These are phyloP conservation scores for Chlorella sp. DNA, from an alignment of 139 green algal genomes.

Conservation along the genomic window DNA sequence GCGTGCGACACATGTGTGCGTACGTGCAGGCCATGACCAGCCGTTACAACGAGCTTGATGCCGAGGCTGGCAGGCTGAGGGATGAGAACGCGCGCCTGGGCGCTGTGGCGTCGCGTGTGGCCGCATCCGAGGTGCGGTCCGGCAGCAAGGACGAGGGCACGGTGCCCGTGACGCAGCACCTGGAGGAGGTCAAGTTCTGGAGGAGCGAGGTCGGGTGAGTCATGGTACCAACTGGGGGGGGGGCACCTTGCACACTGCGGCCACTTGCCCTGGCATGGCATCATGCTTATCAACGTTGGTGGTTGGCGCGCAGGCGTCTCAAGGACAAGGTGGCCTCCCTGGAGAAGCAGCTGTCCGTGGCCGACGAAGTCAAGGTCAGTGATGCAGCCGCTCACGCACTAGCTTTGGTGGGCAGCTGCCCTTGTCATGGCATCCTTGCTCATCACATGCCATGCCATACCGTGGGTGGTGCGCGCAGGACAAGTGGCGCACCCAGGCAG, in stretches of 20 bases:
- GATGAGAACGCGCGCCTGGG: slow-evolving; percentile 19
- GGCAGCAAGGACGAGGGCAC: slow-evolving; percentile 21
- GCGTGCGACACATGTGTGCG: no score
- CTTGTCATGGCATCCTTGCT: no score
- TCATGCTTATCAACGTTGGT: not conserved
- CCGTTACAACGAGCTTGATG: not conserved
- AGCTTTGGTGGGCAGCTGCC: no score
- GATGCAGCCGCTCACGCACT: no score
- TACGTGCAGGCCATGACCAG: not conserved
- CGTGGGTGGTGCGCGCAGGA: no score
- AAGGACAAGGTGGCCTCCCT: slow-evolving; percentile 24
- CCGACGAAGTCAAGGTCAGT: slow-evolving; percentile 28
- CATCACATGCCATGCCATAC: no score
- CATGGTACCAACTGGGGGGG: not conserved
- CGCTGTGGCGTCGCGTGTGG: slow-evolving; percentile 19
- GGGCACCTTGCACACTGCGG: no score
- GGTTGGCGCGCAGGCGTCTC: not conserved
- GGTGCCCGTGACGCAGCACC: slow-evolving; percentile 11
- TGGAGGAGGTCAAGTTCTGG: slow-evolving; percentile 26
- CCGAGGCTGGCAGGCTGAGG: not conserved
- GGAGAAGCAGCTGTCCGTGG: slow-evolving; percentile 19
- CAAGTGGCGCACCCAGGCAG: no score
- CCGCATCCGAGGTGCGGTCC: slow-evolving; percentile 12
- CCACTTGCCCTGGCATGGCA: no score
- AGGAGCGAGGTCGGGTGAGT: slow-evolving; percentile 5